Conservation (phyloP, 73 alveolate genomes). For the Breviolum minutum region DNA sequence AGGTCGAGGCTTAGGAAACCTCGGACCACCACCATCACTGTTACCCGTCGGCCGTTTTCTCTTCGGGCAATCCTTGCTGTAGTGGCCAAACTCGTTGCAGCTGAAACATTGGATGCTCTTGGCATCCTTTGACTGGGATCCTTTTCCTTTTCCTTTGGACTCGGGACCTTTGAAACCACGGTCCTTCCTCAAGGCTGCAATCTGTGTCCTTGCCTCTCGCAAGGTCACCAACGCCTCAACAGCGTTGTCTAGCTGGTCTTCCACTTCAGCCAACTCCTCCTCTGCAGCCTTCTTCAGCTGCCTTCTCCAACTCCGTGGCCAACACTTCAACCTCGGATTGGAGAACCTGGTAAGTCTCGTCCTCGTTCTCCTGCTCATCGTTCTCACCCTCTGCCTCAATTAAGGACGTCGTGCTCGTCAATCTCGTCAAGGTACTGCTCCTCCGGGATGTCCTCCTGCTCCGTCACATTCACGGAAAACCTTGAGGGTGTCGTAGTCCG, state of each 20-base stretch:
- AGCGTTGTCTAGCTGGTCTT: background rate
- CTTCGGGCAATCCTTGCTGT: too few relatives aligned
- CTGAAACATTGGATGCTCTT: too few relatives aligned
- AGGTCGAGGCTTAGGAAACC: too few relatives aligned
- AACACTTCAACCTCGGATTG: background rate
- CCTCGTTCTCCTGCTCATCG: too few relatives aligned
- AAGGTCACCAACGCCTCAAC: background rate
- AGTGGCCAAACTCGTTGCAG: too few relatives aligned
- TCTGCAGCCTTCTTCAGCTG: background rate
- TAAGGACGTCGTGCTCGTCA: too few relatives aligned
- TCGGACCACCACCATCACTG: too few relatives aligned
- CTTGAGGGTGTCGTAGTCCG: too few relatives aligned
- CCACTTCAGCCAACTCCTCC: background rate
- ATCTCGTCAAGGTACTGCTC: background rate
- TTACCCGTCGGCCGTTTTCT: too few relatives aligned
- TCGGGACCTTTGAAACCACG: background rate
- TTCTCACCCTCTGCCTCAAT: too few relatives aligned
- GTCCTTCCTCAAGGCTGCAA: background rate
- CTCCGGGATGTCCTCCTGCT: background rate
- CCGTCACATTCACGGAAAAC: too few relatives aligned
- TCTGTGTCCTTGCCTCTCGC: background rate
- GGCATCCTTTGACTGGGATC: background rate
- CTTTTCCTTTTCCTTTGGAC: background rate
- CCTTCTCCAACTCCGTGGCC: constrained; percentile 23
- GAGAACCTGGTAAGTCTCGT: background rate